Conservation (phyloP, 129 eudicot genomes). For the Rutidosis leptorrhynchoides region DNA sequence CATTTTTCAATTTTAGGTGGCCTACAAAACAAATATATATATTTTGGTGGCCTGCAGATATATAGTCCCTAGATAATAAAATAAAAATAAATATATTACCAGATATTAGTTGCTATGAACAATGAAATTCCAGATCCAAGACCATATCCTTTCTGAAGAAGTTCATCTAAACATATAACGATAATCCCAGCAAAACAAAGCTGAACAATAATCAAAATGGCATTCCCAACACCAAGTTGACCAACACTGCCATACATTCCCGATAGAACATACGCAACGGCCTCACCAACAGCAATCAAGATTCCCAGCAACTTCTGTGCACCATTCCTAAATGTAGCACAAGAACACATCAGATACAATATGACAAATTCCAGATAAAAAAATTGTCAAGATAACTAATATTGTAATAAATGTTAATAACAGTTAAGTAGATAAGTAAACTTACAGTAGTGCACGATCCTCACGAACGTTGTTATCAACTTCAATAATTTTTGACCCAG, state of each 20-base stretch:
- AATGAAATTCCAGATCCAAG: conserved; percentile 60
- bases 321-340: conserved; percentile 49
- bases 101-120: conserved; percentile 63
- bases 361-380: background rate
- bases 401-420: background rate
- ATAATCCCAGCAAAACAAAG: conserved; percentile 68
- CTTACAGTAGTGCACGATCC: conserved; percentile 60
- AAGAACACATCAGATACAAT: background rate
- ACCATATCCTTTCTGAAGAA: conserved; percentile 60
- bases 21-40: no score
- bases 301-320: conserved; percentile 73
- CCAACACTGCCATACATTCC: conserved; percentile 72
- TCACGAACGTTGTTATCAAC: conserved; percentile 54
- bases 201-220: conserved; percentile 64
- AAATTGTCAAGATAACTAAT: no score
- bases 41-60: no score
- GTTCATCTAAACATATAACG: conserved; percentile 52
- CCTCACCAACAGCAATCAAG: conserved; percentile 74
- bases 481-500: conserved; percentile 45
- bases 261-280: conserved; percentile 64
- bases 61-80: no score
- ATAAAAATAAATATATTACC: conserved; percentile 27
- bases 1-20: no score
- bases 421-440: background rate
- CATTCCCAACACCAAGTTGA: conserved; percentile 85